Base-by-base conservation (phyloP, 2,329 filamentous ascomycete genomes). In the Bimuria novae-zelandiae region DNA sequence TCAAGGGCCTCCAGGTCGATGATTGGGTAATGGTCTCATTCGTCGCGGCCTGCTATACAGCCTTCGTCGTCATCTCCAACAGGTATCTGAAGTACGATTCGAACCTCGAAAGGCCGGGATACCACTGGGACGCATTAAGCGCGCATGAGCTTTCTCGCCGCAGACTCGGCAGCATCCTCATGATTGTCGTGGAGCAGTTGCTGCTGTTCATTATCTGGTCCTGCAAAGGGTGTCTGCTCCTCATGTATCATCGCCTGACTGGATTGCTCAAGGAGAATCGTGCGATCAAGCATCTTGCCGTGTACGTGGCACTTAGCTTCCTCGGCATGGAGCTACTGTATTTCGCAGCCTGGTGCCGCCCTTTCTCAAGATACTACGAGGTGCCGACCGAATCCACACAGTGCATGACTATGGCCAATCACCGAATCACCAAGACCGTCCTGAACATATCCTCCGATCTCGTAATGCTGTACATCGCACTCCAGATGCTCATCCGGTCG, bases 21-120 rank as follows among this genome's bases (percentile, higher is more conserved):
- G 84, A 86, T 62, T 84, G 79, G 61, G 70, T 83, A 21, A 85
- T 85, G 82, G 67, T 63, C 11, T 36, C 80, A 7, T 72, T 83
- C 49, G 77, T 80, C 7, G 70, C 80, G 55, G 72, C 71, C 11
- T 72, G 72, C 42, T 81, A 84, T 53, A 81, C 79, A 27, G 73
- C 74, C 4, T 73, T 83, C 17, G 75, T 86, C 27, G 75, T 76
- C 11, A 72, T 74, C n/a, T 73, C 78, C 56, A 80, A 79, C 57
- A 71, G 73, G 39, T 76, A 78, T 50, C 64, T 71, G 6, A 66
- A 73, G 47, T 65, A 69, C 3, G 67, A 69, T 22, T 77, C 74
- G 7, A 80, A 80, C 43, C 73, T 80, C 0, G 62, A 79, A n/a
- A 75, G 75, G 0, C 72, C 74, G 0, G 71, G 71, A 22, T 78